Evolutionary conservation across 2,329 filamentous ascomycete genomes (phyloP).

Genomic region (Macrophomina tecta): DNA sequence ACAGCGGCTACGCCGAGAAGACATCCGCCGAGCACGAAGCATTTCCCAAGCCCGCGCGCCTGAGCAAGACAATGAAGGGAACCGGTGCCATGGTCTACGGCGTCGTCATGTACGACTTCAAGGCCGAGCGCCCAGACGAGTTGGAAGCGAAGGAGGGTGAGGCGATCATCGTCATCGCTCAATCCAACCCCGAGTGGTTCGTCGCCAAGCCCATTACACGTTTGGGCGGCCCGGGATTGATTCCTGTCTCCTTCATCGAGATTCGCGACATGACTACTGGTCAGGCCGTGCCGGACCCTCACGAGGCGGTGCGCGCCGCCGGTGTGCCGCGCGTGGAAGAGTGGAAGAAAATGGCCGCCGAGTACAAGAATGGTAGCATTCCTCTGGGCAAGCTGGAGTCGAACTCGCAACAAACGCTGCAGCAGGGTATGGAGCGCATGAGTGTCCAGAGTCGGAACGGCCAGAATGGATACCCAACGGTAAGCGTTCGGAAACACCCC

Average conservation of each 20-base stretch:
- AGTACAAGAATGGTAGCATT: constrained; percentile 99
- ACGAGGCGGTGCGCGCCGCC: constrained; percentile 84
- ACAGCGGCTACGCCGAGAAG: constrained; percentile 83
- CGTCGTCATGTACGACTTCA: constrained; percentile 95
- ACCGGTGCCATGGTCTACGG: constrained; percentile 91
- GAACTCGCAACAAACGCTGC: constrained; percentile 54
- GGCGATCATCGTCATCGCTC: constrained; percentile 96
- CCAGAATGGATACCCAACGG: constrained; percentile 41
- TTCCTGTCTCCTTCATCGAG: constrained; percentile 96
- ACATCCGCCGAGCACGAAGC: constrained; percentile 26
- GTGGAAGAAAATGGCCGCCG: constrained; percentile 99
- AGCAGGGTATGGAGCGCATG: constrained; percentile 74
- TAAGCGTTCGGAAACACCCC: constrained; percentile 53
- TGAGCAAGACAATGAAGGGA: constrained; percentile 52
- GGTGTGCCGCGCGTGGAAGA: constrained; percentile 95
- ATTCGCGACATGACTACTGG: constrained; percentile 93
- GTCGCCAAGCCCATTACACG: constrained; percentile 98
- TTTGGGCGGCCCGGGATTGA: constrained; percentile 91
- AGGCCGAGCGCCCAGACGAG: constrained; percentile 93
- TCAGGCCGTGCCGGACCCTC: constrained; percentile 77
- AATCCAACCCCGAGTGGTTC: constrained; percentile 99
- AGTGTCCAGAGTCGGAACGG: constrained; percentile 68
- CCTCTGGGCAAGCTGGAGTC: constrained; percentile 86
- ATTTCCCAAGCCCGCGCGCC: constrained; percentile 37
- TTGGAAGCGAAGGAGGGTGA: constrained; percentile 93